These are phyloP conservation scores for Boletales sp. DNA, from an alignment of 768 basidiomycete species.

Conservation along the genomic window DNA sequence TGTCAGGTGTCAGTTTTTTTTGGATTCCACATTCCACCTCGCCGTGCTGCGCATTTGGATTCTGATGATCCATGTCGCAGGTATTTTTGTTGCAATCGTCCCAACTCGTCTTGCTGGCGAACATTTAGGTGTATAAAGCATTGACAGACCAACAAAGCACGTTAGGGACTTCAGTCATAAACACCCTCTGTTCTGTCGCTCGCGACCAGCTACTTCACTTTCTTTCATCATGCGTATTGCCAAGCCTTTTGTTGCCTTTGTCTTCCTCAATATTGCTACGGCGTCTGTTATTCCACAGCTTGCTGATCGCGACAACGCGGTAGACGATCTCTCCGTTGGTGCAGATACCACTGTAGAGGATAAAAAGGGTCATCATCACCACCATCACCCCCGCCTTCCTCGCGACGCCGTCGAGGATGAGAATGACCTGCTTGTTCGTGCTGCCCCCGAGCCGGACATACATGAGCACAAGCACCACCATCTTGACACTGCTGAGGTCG, in stretches of 20 bases:
- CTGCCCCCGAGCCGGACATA: too few species aligned
- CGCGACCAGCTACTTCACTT: background rate
- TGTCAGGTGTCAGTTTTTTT: background rate
- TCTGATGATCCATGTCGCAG: background rate
- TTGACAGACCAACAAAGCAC: background rate
- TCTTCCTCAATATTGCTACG: conserved; percentile 3
- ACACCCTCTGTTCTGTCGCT: background rate
- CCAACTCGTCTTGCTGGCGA: background rate
- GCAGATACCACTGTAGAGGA: background rate
- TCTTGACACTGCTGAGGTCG: too few species aligned
- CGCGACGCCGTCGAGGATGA: background rate
- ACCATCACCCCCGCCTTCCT: background rate
- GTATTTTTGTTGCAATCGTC: background rate
- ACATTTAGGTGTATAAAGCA: background rate
- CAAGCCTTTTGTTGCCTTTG: background rate
- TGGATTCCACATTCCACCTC: background rate
- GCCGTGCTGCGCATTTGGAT: conserved; percentile 1
- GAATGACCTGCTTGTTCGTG: too few species aligned
- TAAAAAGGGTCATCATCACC: background rate
- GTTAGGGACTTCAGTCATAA: background rate
- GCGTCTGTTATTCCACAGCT: background rate
- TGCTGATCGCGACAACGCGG: background rate
- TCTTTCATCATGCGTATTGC: conserved; percentile 7
- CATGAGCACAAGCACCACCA: too few species aligned
- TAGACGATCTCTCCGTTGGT: background rate